phyloP scores from a whole-genome alignment of 75 land plant species.

The Adiantum capillusveneris region DNA sequence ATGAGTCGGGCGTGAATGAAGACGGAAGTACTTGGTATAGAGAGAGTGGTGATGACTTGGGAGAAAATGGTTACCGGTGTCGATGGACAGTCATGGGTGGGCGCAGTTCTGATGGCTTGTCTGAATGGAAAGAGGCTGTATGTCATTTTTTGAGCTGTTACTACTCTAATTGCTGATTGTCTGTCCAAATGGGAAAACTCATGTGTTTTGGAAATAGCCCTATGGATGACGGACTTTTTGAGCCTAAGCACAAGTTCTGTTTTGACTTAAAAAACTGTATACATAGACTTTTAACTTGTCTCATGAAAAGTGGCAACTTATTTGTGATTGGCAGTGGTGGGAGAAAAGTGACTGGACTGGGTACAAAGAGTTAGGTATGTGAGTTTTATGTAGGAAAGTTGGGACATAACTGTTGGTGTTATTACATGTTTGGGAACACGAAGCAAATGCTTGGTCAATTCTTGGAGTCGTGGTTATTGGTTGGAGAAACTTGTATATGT shows the following conservation, averaged over 20 bases:
- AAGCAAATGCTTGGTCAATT: too few relatives aligned
- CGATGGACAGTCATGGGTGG: conserved; percentile 97
- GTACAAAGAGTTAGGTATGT: conserved; percentile 91
- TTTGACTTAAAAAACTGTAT: too few relatives aligned
- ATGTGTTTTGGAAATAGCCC: too few relatives aligned
- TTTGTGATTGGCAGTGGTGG: conserved; percentile 85
- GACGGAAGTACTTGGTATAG: conserved; percentile 92
- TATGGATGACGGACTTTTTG: too few relatives aligned
- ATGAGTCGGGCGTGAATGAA: conserved; percentile 74
- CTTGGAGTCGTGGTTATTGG: too few relatives aligned
- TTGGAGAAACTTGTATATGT: too few relatives aligned
- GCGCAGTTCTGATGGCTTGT: conserved; percentile 50
- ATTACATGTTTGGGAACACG: too few relatives aligned
- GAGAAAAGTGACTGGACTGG: conserved; percentile 99
- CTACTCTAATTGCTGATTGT: background rate
- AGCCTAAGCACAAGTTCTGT: too few relatives aligned
- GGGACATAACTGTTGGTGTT: too few relatives aligned
- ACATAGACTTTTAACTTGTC: too few relatives aligned
- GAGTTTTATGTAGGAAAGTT: background rate
- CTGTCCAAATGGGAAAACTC: too few relatives aligned
- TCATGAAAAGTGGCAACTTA: too few relatives aligned
- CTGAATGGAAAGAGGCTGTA: conserved; percentile 97
- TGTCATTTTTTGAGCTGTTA: conserved; percentile 1
- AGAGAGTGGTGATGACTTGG: conserved; percentile 89
- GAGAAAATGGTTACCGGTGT: conserved; percentile 93